A percentile compares a stretch with the other conserved stretches of the same genome.
These are phyloP conservation scores for Boletus sp. DNA, from an alignment of 768 basidiomycete species.

Conservation along the genomic window DNA sequence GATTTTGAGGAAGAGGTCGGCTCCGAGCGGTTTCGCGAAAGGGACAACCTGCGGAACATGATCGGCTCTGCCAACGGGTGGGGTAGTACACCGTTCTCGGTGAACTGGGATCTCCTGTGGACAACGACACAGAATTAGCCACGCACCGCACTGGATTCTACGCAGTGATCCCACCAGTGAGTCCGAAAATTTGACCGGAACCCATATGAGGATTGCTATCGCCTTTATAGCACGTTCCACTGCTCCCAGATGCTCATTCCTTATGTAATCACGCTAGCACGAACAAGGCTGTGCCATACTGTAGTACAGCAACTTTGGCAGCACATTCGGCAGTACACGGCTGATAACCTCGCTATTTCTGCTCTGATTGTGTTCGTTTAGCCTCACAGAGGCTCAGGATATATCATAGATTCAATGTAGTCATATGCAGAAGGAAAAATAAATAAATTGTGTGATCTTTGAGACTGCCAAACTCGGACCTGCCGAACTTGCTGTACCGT, in stretches of 20 bases:
- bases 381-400: no score
- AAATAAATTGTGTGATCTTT: no score
- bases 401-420: no score
- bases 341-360: no score
- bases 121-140: background rate
- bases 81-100: background rate
- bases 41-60: conserved; percentile 20
- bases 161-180: background rate
- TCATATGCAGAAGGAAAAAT: no score
- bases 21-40: conserved; percentile 1
- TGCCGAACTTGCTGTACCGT: no score
- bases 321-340: no score
- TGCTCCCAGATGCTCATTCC: no score
- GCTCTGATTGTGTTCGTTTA: no score
- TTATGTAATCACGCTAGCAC: no score
- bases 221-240: background rate
- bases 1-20: conserved; percentile 13
- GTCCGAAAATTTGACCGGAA: background rate
- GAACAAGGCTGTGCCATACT: background rate
- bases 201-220: background rate
- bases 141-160: background rate
- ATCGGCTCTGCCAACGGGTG: background rate
- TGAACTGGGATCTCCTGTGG: background rate
- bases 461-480: no score
- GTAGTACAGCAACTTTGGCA: no score